Percentiles rank a stretch among this genome's conserved stretches.
phyloP scores from a whole-genome alignment of 805 yeast species.

The Candida ponderosae region DNA sequence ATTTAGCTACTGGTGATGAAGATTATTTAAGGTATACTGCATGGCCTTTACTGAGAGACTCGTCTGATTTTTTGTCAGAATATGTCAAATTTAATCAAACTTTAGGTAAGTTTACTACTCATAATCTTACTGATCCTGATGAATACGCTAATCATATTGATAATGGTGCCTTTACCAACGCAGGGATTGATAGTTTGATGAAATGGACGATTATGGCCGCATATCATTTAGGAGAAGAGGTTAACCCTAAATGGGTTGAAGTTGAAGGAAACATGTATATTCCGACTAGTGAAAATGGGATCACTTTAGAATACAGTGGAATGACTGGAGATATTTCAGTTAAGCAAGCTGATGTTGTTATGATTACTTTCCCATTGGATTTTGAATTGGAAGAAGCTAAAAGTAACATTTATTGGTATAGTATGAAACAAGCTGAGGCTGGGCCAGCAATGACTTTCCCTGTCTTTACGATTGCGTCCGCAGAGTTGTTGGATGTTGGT shows the following conservation, averaged over 20 bases:
- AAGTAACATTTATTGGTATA: slow-evolving; percentile 52
- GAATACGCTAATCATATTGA: slow-evolving; percentile 76
- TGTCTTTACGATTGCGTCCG: slow-evolving; percentile 67
- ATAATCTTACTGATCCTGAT: slow-evolving; percentile 79
- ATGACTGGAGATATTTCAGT: slow-evolving; percentile 68
- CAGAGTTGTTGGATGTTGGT: slow-evolving; percentile 51
- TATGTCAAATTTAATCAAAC: slow-evolving; percentile 48
- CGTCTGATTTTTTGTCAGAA: slow-evolving; percentile 57
- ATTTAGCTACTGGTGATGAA: slow-evolving; percentile 57
- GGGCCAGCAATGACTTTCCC: slow-evolving; percentile 94
- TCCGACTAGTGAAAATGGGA: slow-evolving; percentile 46
- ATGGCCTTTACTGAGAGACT: slow-evolving; percentile 64
- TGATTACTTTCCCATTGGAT: slow-evolving; percentile 64
- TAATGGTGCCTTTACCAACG: slow-evolving; percentile 80
- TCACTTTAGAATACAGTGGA: slow-evolving; percentile 66
- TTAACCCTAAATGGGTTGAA: slow-evolving; percentile 37
- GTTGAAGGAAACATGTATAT: slow-evolving; percentile 52
- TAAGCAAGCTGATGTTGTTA: slow-evolving; percentile 79
- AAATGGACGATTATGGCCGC: slow-evolving; percentile 53
- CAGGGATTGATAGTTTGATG: slow-evolving; percentile 64
- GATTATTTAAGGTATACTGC: slow-evolving; percentile 41
- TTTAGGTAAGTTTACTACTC: slow-evolving; percentile 44
- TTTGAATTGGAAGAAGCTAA: slow-evolving; percentile 34
- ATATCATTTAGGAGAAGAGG: slow-evolving; percentile 36
- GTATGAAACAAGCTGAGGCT: slow-evolving; percentile 62